A percentile compares a stretch with the other conserved stretches of the same genome.
Evolutionary conservation across 495 filamentous ascomycete species (phyloP).

Genomic region (Neurospora sp.): DNA sequence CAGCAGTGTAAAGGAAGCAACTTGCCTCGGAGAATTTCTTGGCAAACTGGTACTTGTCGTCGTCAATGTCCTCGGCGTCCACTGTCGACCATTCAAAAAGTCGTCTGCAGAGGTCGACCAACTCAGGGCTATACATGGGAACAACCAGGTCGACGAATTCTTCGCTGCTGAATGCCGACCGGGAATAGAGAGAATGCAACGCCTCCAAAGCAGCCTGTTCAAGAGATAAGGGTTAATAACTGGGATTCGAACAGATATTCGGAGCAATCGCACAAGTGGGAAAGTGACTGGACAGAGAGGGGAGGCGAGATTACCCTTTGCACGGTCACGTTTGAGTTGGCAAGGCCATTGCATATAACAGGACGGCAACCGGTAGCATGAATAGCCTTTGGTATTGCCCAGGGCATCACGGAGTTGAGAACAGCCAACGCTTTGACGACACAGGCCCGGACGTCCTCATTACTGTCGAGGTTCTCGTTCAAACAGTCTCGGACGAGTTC

Average conservation of each 20-base stretch:
- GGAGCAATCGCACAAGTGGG: slow-evolving; percentile 13
- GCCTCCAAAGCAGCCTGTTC: slow-evolving; percentile 70
- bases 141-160: slow-evolving; percentile 71
- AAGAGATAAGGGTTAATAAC: neutral
- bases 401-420: slow-evolving; percentile 64
- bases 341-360: slow-evolving; percentile 63
- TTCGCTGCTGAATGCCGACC: slow-evolving; percentile 60
- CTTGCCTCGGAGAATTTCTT: slow-evolving; percentile 89
- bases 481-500: slow-evolving; percentile 66
- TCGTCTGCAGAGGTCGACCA: slow-evolving; percentile 58
- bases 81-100: slow-evolving; percentile 77
- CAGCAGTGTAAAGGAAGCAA: neutral
- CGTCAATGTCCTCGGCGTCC: slow-evolving; percentile 69
- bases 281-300: slow-evolving; percentile 40
- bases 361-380: slow-evolving; percentile 56
- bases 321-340: slow-evolving; percentile 59
- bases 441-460: slow-evolving; percentile 53
- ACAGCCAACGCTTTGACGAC: slow-evolving; percentile 65
- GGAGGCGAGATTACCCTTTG: slow-evolving; percentile 28
- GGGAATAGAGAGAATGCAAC: slow-evolving; percentile 69
- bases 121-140: slow-evolving; percentile 63
- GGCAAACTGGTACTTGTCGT: slow-evolving; percentile 80
- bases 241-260: neutral
- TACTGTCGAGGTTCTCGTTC: slow-evolving; percentile 48
- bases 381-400: slow-evolving; percentile 78